Evolutionary conservation across 345 rosid species (phyloP).

Genomic region (Rhizophora apiculata): DNA sequence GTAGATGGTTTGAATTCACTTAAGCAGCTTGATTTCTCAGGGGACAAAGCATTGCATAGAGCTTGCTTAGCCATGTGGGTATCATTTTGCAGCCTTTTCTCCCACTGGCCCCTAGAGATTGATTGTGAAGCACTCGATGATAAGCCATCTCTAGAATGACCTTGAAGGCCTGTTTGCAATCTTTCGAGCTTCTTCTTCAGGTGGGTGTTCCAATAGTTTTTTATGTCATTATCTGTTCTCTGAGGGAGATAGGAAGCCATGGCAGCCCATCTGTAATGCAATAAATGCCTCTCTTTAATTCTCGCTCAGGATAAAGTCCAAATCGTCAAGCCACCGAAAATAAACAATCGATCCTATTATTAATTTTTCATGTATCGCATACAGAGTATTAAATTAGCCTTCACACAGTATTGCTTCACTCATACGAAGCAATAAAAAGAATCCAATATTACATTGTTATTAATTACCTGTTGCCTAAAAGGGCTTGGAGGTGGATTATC

Average conservation of each 20-base stretch:
- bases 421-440: neutral
- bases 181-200: conserved; percentile 74
- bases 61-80: conserved; percentile 83
- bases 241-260: conserved; percentile 97
- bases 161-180: conserved; percentile 42
- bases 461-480: conserved; percentile 80
- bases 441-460: neutral
- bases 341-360: no score
- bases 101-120: conserved; percentile 74
- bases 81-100: conserved; percentile 82
- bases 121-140: conserved; percentile 30
- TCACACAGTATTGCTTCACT: neutral
- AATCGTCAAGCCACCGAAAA: neutral
- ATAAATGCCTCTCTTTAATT: conserved; percentile 8
- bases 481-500: conserved; percentile 97
- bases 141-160: conserved; percentile 29
- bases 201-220: conserved; percentile 93
- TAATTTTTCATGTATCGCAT: no score
- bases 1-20: conserved; percentile 14
- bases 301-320: neutral
- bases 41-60: conserved; percentile 71
- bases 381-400: neutral
- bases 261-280: conserved; percentile 85
- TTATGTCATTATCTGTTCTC: conserved; percentile 91
- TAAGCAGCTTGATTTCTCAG: conserved; percentile 36